Base-by-base conservation (phyloP, 768 basidiomycete genomes). In the Butyriboletus loyo region DNA sequence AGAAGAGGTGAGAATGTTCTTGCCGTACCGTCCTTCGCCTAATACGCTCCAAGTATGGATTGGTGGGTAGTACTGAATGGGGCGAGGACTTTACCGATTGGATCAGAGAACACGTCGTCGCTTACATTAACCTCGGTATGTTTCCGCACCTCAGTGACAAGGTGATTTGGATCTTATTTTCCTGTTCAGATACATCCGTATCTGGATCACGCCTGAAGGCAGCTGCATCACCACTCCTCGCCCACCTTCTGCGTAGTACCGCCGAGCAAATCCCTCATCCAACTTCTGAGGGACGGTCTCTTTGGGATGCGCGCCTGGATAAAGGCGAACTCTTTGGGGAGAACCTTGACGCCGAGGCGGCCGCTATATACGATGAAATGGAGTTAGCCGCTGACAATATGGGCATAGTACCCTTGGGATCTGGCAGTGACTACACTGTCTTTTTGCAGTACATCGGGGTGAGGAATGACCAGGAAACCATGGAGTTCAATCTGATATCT, bases 11-110 rank as follows among this genome's bases (percentile, higher is more conserved):
- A 42, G 69, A 55, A 11, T 40, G 35, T n/a, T 39, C 6, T 28
- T 41, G 7, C 27, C 10, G 15, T 37, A 21, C 4, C 25, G 31
- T 27, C 21, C n/a, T 48, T 62, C 3, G 14, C 24, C 43, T 54
- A 36, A 54, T 17, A 45, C 49, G 17, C 6, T 27, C 7, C 48
- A 73, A 79, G 79, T 79, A 80, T 49, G 90, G 89, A 22, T 75
- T 93, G 39, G 68, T 91, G 34, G 96, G 96, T 21, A 89, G 86
- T 64, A 94, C 91, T 5, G 96, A 98, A 72, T 97, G 89, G 82
- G 92, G 85, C 3, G 96, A 98, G 67, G 96, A 98, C 65, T 98
- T 96, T 63, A 65, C 83, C 0, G 77, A 81, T 15, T 96, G 88
- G 84, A 82, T 98, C 35, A 77, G 80, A 36, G 74, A 86, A 31